These are phyloP conservation scores for Wickerhamiella dianesei DNA, from an alignment of 805 yeast species.

Conservation along the genomic window DNA sequence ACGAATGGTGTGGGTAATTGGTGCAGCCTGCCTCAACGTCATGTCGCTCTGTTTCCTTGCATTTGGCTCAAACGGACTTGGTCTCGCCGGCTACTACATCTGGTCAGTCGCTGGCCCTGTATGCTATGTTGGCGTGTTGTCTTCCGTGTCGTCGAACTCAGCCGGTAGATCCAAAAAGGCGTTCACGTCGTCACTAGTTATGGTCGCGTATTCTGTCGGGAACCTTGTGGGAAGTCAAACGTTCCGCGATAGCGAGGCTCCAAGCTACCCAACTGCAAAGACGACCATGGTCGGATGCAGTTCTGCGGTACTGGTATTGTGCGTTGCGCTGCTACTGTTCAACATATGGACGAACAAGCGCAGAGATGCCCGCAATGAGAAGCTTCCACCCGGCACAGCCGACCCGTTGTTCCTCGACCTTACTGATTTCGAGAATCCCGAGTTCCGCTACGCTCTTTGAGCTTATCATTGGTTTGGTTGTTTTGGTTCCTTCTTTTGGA, in stretches of 20 bases:
- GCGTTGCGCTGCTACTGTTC: slow-evolving; percentile 17
- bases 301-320: slow-evolving; percentile 27
- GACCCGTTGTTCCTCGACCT: slow-evolving; percentile 32
- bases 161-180: slow-evolving; percentile 47
- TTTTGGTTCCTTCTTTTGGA: too few species aligned
- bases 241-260: slow-evolving; percentile 45
- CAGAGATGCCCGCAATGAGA: slow-evolving; percentile 8
- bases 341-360: slow-evolving; percentile 19
- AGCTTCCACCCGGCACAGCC: slow-evolving; percentile 6
- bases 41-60: slow-evolving; percentile 13
- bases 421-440: slow-evolving; percentile 41
- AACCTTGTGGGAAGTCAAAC: slow-evolving; percentile 49
- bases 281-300: slow-evolving; percentile 44
- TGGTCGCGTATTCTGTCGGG: slow-evolving; percentile 41
- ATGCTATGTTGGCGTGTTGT: slow-evolving; percentile 16
- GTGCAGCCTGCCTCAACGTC: slow-evolving; percentile 4
- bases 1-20: slow-evolving; percentile 9
- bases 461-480: too few species aligned
- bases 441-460: slow-evolving; percentile 34
- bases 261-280: slow-evolving; percentile 44
- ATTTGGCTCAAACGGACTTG: slow-evolving; percentile 14
- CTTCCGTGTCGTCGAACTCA: slow-evolving; percentile 31
- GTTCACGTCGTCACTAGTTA: slow-evolving; percentile 32
- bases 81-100: slow-evolving; percentile 14
- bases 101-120: slow-evolving; percentile 6